These are phyloP conservation scores for Lentinus polychrous DNA, from an alignment of 1,284 basidiomycete species.

Conservation along the genomic window DNA sequence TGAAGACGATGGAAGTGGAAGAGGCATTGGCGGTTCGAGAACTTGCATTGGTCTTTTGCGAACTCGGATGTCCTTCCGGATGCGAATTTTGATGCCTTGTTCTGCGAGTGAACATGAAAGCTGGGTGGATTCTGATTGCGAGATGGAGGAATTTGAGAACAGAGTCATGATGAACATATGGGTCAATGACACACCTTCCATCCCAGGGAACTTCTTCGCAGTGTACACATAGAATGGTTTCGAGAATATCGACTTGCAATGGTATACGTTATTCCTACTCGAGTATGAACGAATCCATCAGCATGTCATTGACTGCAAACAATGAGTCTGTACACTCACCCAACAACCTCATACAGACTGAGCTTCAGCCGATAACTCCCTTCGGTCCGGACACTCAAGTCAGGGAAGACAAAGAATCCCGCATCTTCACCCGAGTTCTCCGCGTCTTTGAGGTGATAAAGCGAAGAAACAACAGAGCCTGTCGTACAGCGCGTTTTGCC, in stretches of 20 bases:
- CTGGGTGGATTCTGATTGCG: constrained; percentile 73
- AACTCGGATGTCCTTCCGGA: constrained; percentile 81
- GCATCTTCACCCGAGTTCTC: constrained; percentile 80
- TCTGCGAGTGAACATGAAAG: constrained; percentile 84
- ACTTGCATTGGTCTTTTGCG: constrained; percentile 56
- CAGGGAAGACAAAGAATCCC: constrained; percentile 88
- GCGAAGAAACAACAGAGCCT: constrained; percentile 83
- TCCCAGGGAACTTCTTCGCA: constrained; percentile 91
- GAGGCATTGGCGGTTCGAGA: constrained; percentile 22
- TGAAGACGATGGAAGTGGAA: constrained; percentile 14
- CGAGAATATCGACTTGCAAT: constrained; percentile 85
- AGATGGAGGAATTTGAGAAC: constrained; percentile 1
- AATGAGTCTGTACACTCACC: constrained; percentile 43
- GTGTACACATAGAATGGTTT: constrained; percentile 88
- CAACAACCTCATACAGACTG: constrained; percentile 88
- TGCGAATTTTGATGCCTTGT: constrained; percentile 90
- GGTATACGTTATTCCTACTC: constrained; percentile 30
- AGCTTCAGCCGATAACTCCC: constrained; percentile 85
- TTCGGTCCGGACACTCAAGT: constrained; percentile 84
- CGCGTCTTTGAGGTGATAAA: constrained; percentile 94
- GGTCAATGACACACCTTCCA: constrained; percentile 62
- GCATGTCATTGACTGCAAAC: neutral
- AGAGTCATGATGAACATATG: neutral
- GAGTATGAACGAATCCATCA: constrained; percentile 2
- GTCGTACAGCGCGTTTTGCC: constrained; percentile 88